Evolutionary conservation across 1,284 basidiomycete species (phyloP), one percentile per base, ranked within the genome.

Genomic region (Cutaneotrichosporon sp.): DNA sequence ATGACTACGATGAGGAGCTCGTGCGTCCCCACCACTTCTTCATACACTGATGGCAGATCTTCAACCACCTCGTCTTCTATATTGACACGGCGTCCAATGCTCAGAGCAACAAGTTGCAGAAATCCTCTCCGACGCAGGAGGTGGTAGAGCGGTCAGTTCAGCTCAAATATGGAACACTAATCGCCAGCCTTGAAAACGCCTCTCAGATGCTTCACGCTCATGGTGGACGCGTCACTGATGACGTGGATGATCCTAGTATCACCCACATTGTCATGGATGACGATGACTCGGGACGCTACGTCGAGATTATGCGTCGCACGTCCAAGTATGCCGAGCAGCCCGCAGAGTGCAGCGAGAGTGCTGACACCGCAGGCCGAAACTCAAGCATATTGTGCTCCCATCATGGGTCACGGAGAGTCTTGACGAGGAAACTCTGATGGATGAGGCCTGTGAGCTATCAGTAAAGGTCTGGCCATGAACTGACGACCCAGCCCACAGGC

Each of bases 21-120:
- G 39, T 42, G 12, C 5, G 39, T 42, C 24, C 22, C 22, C 4
- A 31, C 29, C 8, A 14, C 19, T 4, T 10, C 11, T 7, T n/a
- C n/a, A n/a, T n/a, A 27, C 5, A 5, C 39, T 42, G 22, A 42
- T n/a, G 11, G 8, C 19, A 71, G 67, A 72, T 72, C 53, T 92
- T 93, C 75, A 83, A 72, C 59, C 87, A 92, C 70, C 71, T 92
- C 52, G 84, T 83, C 61, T 92, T 93, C 75, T 96, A 94, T 72
- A 78, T 96, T 33, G 91, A 94, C 71, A 83, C 87, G 2, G 80
- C 83, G 0, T 77, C 77, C 9, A 90, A 90, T 63, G 89, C 90
- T 1, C 70, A 67, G 7, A 75, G 76, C 62, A 80, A 89, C 59
- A 81, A 78, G 0, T 81, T 94, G 76, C 38, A 61, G 3, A 72